These are phyloP conservation scores for Leishmania braziliensis DNA, from an alignment of 208 protist species.

Conservation along the genomic window DNA sequence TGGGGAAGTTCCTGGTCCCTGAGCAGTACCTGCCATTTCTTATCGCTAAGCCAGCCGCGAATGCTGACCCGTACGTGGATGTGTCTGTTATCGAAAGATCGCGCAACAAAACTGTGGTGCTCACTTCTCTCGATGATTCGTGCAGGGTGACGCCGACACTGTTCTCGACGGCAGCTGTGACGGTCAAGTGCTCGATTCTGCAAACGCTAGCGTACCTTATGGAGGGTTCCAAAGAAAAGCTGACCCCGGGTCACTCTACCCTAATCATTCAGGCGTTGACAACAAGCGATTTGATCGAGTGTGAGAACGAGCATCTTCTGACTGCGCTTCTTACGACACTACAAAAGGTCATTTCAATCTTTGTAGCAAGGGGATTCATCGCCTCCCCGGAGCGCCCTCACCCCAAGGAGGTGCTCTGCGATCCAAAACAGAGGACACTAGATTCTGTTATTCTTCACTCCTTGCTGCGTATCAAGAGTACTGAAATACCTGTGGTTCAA, in stretches of 20 bases:
- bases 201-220: conserved; percentile 68
- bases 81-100: conserved; percentile 39
- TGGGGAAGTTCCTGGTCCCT: conserved; percentile 90
- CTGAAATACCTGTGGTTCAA: conserved; percentile 48
- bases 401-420: conserved; percentile 46
- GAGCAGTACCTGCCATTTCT: conserved; percentile 90
- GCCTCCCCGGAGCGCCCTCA: conserved; percentile 55
- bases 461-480: conserved; percentile 59
- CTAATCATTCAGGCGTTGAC: conserved; percentile 73
- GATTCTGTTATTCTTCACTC: conserved; percentile 85
- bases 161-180: conserved; percentile 84
- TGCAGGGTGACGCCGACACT: conserved; percentile 49
- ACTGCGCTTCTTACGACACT: conserved; percentile 60
- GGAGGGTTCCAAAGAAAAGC: conserved; percentile 56
- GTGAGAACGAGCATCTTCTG: conserved; percentile 68
- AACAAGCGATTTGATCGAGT: conserved; percentile 60
- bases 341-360: conserved; percentile 38
- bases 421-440: conserved; percentile 68
- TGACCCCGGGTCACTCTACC: conserved; percentile 62
- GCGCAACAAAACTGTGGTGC: conserved; percentile 64
- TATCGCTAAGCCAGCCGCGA: conserved; percentile 43
- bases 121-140: conserved; percentile 49
- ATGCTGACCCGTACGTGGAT: conserved; percentile 37
- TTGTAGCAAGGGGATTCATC: conserved; percentile 62
- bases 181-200: conserved; percentile 80